Base-by-base conservation (phyloP, 2,329 filamentous ascomycete genomes). In the Colletotrichum orbiculare region DNA sequence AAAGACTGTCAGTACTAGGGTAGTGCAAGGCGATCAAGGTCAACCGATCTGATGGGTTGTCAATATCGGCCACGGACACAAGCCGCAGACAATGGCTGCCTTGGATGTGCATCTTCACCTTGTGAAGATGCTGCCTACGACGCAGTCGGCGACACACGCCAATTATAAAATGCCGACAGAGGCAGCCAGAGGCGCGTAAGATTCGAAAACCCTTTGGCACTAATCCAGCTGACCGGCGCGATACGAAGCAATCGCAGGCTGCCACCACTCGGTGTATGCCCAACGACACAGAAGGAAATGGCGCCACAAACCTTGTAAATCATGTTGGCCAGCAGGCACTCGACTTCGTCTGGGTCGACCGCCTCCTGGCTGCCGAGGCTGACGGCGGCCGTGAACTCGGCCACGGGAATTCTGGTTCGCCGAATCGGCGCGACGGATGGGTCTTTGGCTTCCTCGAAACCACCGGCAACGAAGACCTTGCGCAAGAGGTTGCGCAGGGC, bases 241-340 rank as follows among this genome's bases (percentile, higher is more conserved):
- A 47, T 60, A n/a, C 39, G 41, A 38, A 25, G 15, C n/a, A 13
- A 9, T 47, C 13, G 25, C 38, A 56, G 50, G 57, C 46, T 56
- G 50, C 41, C 46, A 56, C 37, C 34, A 38, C 8, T 50, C 15
- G 35, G 42, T 34, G 45, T 43, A 35, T 49, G 17, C 15, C 6
- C 34, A 37, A 13, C 42, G 34, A n/a, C 50, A 11, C 38, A 46
- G 25, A 59, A 67, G n/a, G 41, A 38, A 41, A 39, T 64, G 56
- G 45, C 60, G 71, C 71, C 71, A 72, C 79, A 70, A 78, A 97
- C 95, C 88, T 98, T 99, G 83, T 98, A 99, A 67, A 99, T 97
- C 87, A 97, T 92, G 75, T 97, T 98, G 35, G 96, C 93, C 73
- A 99, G 75, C 71, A 97, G 81, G 76, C 96, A 99, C 78, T 99